Base-by-base conservation (phyloP, 805 yeast species). In the Nakazawaea molendinolei region DNA sequence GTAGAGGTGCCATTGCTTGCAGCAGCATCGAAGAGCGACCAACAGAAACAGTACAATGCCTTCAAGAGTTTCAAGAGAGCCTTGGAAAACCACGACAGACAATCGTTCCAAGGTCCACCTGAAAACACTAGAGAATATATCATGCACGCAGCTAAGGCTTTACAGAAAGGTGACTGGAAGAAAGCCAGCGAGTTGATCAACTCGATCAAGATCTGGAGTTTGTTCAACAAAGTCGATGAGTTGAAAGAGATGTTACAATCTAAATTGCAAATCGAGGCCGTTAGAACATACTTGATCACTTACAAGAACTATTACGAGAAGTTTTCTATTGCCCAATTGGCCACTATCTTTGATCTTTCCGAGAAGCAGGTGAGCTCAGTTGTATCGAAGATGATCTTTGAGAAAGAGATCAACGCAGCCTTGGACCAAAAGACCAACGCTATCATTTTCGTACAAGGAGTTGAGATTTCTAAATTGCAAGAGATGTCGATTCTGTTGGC, bases 61-160 rank as follows among this genome's bases (percentile, higher is more conserved):
- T 70, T 83, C 51, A 89, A 86, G 63, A 85, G 95, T 20, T 87
- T 92, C 69, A 81, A 90, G 63, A 79, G 95, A 56, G 76, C 84
- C 58, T 72, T 92, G 48, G 97, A 92, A 58, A 84, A 81, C 67
- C 87, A 85, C 55, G 96, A 89, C 56, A 82, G 90, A 62, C 95
- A 89, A 60, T 82, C 82, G 40, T 92, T 90, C 71, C 86, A 86
- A 44, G 98, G 97, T 29, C 98, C 98, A 32, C 95, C 97, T 37
- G 98, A 92, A 65, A 86, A 89, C 58, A 84, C 94, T 31, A 81
- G 94, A 53, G 99, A 92, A 60, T 85, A 76, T 61, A 80, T 92
- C 49, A 79, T 90, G 71, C 85, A 84, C 58, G 95, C 97, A 33
- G 94, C 97, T 28, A 79, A 79, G 61, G 76, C 86, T 22, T 75